A percentile compares a stretch with the other conserved stretches of the same genome.
Evolutionary conservation across 2,329 filamentous ascomycete genomes (phyloP).

Genomic region (Nannizziopsis arthrosporioides): DNA sequence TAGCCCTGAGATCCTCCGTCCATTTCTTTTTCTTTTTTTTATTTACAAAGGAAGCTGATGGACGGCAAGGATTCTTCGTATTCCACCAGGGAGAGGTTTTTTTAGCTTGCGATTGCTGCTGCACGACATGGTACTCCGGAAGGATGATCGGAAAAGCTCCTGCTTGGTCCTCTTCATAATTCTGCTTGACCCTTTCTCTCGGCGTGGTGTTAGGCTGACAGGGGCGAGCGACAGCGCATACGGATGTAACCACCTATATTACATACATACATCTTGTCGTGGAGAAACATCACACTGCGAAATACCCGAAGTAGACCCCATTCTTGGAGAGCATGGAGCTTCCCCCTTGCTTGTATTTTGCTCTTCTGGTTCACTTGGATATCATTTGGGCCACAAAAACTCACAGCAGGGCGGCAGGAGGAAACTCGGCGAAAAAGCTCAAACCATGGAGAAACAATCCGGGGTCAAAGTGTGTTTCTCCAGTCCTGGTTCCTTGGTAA

Average conservation of each 20-base stretch:
- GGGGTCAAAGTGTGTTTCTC: not conserved
- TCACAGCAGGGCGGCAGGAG: not conserved
- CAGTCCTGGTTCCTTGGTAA: not conserved
- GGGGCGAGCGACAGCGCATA: not conserved
- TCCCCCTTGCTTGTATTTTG: too few relatives aligned
- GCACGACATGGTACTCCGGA: conserved; percentile 6
- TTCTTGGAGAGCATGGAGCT: too few relatives aligned
- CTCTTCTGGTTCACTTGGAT: too few relatives aligned
- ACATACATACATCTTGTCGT: too few relatives aligned
- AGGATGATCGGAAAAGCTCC: not conserved
- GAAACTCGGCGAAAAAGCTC: not conserved
- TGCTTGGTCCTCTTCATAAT: not conserved
- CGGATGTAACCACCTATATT: conserved; percentile 4
- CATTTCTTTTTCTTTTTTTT: too few relatives aligned
- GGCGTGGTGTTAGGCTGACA: not conserved
- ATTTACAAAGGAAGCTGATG: not conserved
- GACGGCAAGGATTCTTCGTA: not conserved
- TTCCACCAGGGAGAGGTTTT: too few relatives aligned
- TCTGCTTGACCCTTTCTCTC: too few relatives aligned
- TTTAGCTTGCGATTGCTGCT: not conserved
- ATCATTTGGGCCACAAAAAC: not conserved
- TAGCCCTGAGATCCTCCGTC: too few relatives aligned
- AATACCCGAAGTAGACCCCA: too few relatives aligned
- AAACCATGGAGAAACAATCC: not conserved
- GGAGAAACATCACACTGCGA: too few relatives aligned